A percentile compares a stretch with the other conserved stretches of the same genome.
phyloP scores from a whole-genome alignment of 2,329 filamentous ascomycete genomes.

The Aspergillus novofumigatus region DNA sequence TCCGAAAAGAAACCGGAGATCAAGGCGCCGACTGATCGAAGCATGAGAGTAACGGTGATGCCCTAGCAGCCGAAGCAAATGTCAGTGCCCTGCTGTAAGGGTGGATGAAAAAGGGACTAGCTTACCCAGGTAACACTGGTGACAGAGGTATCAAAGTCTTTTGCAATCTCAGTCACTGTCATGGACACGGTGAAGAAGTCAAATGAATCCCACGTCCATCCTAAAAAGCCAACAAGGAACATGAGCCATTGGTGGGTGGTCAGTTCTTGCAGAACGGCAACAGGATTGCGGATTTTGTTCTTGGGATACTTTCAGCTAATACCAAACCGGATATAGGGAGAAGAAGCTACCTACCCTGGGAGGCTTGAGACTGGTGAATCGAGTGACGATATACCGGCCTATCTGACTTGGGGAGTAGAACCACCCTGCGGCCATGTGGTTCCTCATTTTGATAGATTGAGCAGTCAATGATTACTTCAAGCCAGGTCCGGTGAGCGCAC shows the following conservation, averaged over 20 bases:
- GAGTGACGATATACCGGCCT: neutral
- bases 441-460: neutral
- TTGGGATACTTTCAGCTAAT: neutral
- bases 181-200: slow-evolving; percentile 63
- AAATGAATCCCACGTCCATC: slow-evolving; percentile 60
- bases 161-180: neutral
- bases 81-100: too few species aligned
- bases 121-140: too few species aligned
- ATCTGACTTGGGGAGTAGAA: neutral
- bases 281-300: neutral
- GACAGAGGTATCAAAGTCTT: neutral
- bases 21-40: too few species aligned
- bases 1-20: too few species aligned
- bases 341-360: neutral
- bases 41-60: too few species aligned
- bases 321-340: neutral
- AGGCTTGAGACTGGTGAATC: neutral
- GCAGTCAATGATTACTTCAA: neutral
- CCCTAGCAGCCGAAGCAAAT: too few species aligned
- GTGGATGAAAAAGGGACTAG: too few species aligned
- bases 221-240: slow-evolving; percentile 37
- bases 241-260: slow-evolving; percentile 52
- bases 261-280: slow-evolving; percentile 26
- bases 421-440: neutral
- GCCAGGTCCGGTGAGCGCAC: neutral